These are phyloP conservation scores for Zygosaccharomyces pseudobailii DNA, from an alignment of 1,139 yeast genomes.

Conservation along the genomic window DNA sequence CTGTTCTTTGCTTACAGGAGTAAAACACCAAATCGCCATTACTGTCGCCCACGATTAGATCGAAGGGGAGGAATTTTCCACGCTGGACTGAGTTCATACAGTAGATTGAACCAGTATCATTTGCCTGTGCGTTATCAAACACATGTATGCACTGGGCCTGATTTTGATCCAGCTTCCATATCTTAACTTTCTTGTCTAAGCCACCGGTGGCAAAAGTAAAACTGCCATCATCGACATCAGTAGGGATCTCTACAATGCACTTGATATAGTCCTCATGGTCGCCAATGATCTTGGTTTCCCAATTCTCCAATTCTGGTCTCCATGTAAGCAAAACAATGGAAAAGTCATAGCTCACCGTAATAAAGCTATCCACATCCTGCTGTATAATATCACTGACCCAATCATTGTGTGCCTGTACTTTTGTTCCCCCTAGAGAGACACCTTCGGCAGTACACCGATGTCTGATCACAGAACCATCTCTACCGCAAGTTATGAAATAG, in stretches of 20 bases:
- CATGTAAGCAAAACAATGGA: conserved; percentile 61
- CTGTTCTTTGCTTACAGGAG: conserved; percentile 33
- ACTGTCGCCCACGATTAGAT: conserved; percentile 49
- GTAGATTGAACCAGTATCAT: conserved; percentile 53
- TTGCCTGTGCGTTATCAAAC: conserved; percentile 29
- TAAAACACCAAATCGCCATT: conserved; percentile 33
- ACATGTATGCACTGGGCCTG: conserved; percentile 22
- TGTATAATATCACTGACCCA: conserved; percentile 82
- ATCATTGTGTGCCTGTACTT: conserved; percentile 64
- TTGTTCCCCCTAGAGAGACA: conserved; percentile 17
- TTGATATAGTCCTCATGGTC: conserved; percentile 86
- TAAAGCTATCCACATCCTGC: conserved; percentile 45
- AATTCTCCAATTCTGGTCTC: conserved; percentile 40
- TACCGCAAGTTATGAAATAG: conserved; percentile 64
- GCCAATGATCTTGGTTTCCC: conserved; percentile 48
- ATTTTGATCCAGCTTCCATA: conserved; percentile 59
- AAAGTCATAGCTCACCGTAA: conserved; percentile 80
- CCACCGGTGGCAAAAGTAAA: conserved; percentile 68
- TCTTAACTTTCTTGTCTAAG: conserved; percentile 64
- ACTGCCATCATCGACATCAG: conserved; percentile 15
- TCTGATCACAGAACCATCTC: conserved; percentile 75
- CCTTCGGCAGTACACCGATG: conserved; percentile 20
- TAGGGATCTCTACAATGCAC: conserved; percentile 45
- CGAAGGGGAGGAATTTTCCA: conserved; percentile 19
- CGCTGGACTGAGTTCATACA: conserved; percentile 46